Percentiles rank a stretch among this genome's conserved stretches.
phyloP scores from a whole-genome alignment of 108 stramenopile species.

The Cyclostephanos tholiformis region DNA sequence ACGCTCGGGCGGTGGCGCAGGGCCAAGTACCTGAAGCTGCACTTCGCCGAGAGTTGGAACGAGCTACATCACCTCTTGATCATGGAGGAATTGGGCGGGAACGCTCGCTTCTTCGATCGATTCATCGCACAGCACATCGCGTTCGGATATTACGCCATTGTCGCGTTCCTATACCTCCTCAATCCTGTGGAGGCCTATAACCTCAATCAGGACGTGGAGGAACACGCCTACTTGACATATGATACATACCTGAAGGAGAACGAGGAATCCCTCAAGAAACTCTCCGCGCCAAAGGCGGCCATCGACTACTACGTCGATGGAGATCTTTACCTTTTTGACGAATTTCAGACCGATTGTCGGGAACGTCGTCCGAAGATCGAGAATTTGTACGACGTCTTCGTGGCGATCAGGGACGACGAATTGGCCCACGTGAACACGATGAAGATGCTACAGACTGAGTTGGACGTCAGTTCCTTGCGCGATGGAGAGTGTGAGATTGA shows the following conservation, averaged over 20 bases:
- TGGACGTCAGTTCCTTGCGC: constrained; percentile 38
- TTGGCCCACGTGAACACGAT: constrained; percentile 74
- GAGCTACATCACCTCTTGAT: constrained; percentile 96
- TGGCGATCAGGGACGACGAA: constrained; percentile 86
- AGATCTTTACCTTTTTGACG: constrained; percentile 89
- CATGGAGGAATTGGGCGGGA: constrained; percentile 94
- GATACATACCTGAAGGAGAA: constrained; percentile 64
- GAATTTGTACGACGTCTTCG: constrained; percentile 85
- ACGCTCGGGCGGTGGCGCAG: constrained; percentile 80
- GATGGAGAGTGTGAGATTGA: constrained; percentile 50
- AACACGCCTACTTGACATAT: constrained; percentile 89
- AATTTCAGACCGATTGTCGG: constrained; percentile 68
- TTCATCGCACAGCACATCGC: constrained; percentile 90
- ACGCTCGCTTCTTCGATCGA: constrained; percentile 69
- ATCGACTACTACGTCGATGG: constrained; percentile 73
- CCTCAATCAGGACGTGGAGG: constrained; percentile 80
- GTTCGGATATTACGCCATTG: constrained; percentile 89
- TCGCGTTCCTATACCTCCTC: constrained; percentile 68
- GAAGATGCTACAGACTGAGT: constrained; percentile 45
- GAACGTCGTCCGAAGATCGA: constrained; percentile 65
- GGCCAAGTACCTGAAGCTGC: constrained; percentile 72
- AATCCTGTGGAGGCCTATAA: constrained; percentile 82
- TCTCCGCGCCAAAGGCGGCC: constrained; percentile 71
- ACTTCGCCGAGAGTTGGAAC: constrained; percentile 92
- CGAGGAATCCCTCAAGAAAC: constrained; percentile 58